Conservation (phyloP, 306 rosid species). For the Lotus japonicus region DNA sequence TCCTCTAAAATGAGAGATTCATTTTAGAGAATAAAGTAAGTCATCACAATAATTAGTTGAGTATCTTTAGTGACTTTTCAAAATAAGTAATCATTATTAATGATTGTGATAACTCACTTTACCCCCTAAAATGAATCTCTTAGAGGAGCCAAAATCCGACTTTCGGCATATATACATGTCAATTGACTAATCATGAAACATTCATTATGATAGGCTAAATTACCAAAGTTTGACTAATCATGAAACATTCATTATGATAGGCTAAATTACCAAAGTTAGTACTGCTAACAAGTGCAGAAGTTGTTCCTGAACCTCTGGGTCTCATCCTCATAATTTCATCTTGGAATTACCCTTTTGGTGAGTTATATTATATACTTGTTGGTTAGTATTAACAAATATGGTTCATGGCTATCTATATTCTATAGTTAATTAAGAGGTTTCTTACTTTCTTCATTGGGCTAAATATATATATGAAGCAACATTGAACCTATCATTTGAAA, state of each 20-base stretch:
- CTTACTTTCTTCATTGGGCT: too few species aligned
- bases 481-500: too few species aligned
- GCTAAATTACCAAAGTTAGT: constrained; percentile 61
- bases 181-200: neutral
- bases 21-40: too few species aligned
- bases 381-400: neutral
- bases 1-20: too few species aligned
- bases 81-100: too few species aligned
- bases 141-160: too few species aligned
- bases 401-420: neutral
- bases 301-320: constrained; percentile 68
- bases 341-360: constrained; percentile 85
- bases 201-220: constrained; percentile 39
- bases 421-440: too few species aligned
- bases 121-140: too few species aligned
- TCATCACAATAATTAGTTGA: too few species aligned
- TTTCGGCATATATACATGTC: neutral
- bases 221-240: constrained; percentile 61
- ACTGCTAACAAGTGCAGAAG: constrained; percentile 51
- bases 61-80: too few species aligned
- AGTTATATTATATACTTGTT: constrained; percentile 2
- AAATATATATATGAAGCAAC: too few species aligned
- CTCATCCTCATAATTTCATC: constrained; percentile 63
- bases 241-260: constrained; percentile 25
- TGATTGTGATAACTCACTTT: too few species aligned